These are phyloP conservation scores for Termitomyces eurrhizus DNA, from an alignment of 768 basidiomycete species.

Conservation along the genomic window DNA sequence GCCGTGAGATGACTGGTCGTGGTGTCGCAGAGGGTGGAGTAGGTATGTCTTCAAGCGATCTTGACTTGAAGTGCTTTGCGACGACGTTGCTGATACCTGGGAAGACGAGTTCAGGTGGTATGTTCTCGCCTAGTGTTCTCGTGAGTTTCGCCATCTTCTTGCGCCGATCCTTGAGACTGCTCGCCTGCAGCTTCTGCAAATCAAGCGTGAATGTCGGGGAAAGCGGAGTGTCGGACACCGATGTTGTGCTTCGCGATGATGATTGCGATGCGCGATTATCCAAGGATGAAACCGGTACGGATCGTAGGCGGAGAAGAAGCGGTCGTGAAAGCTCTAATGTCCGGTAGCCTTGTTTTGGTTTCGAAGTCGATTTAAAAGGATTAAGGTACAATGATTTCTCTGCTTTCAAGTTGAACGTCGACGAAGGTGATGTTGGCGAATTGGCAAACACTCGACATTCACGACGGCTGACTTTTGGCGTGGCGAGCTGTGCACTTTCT, in stretches of 20 bases:
- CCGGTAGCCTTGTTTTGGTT: conserved; percentile 14
- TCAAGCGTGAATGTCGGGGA: conserved; percentile 22
- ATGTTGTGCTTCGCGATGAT: conserved; percentile 15
- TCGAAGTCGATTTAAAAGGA: neutral
- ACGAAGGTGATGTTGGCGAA: conserved; percentile 18
- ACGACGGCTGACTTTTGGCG: conserved; percentile 15
- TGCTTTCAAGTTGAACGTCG: conserved; percentile 5
- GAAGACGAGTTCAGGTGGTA: conserved; percentile 47
- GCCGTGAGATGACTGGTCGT: conserved; percentile 9
- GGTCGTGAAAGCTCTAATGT: conserved; percentile 14
- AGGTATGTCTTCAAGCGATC: neutral
- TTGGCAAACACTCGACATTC: conserved; percentile 20
- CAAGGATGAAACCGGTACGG: conserved; percentile 13
- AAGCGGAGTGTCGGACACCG: conserved; percentile 17
- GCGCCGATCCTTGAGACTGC: conserved; percentile 34
- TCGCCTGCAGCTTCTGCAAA: conserved; percentile 13
- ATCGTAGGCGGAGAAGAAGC: conserved; percentile 18
- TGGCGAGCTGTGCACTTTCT: conserved; percentile 15
- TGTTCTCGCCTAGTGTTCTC: conserved; percentile 48
- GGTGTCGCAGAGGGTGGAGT: neutral
- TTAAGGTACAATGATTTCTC: neutral
- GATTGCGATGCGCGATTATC: conserved; percentile 13
- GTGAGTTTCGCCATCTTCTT: conserved; percentile 45
- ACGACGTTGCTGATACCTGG: conserved; percentile 6
- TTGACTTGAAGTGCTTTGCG: conserved; percentile 1